phyloP scores from a whole-genome alignment of 2,329 filamentous ascomycete species.

The Pezicula radicicola region DNA sequence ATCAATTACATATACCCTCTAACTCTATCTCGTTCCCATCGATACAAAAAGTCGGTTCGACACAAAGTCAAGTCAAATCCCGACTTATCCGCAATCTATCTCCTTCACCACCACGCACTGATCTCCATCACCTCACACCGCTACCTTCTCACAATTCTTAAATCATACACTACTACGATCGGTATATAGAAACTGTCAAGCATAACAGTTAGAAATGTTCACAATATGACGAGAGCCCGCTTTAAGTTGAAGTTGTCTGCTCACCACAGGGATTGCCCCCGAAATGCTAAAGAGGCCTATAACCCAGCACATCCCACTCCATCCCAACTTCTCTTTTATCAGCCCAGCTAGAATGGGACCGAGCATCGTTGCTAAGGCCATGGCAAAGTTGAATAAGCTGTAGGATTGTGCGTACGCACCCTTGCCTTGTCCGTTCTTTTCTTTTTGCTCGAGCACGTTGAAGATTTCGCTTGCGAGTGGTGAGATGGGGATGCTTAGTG shows the following conservation, averaged over 20 bases:
- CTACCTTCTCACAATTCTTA: too few relatives aligned
- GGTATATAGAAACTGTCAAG: not conserved
- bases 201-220: too few relatives aligned
- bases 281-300: slow-evolving; percentile 44
- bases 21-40: too few relatives aligned
- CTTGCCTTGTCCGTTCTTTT: not conserved
- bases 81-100: too few relatives aligned
- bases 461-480: slow-evolving; percentile 8
- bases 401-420: slow-evolving; percentile 54
- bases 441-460: slow-evolving; percentile 3
- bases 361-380: slow-evolving; percentile 43
- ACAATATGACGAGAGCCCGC: too few relatives aligned
- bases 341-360: slow-evolving; percentile 50
- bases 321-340: slow-evolving; percentile 41
- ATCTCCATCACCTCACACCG: too few relatives aligned
- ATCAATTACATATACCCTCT: too few relatives aligned
- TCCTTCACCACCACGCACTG: too few relatives aligned
- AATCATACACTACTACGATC: too few relatives aligned
- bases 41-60: too few relatives aligned
- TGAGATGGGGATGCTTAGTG: slow-evolving; percentile 4
- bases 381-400: slow-evolving; percentile 49
- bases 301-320: slow-evolving; percentile 48
- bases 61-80: too few relatives aligned
- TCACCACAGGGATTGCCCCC: slow-evolving; percentile 34
- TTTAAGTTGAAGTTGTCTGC: not conserved